Percentiles rank a stretch among this genome's conserved stretches.
phyloP scores from a whole-genome alignment of 768 basidiomycete genomes.

The Suillus alpinus region DNA sequence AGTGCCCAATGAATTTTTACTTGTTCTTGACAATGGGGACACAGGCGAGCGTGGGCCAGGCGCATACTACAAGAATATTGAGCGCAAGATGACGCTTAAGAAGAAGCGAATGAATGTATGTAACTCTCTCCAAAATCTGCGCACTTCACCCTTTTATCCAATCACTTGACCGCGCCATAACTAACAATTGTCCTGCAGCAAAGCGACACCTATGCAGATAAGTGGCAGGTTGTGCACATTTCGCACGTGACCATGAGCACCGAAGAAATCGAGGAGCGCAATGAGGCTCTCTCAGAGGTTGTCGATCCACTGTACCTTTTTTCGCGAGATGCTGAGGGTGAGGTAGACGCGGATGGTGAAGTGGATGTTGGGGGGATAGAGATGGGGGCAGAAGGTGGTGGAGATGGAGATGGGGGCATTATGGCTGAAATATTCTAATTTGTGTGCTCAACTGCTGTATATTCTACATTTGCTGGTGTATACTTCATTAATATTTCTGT shows the following conservation, averaged over 20 bases:
- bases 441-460: background rate
- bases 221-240: slow-evolving; percentile 79
- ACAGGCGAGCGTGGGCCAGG: slow-evolving; percentile 50
- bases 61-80: slow-evolving; percentile 88
- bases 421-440: slow-evolving; percentile 33
- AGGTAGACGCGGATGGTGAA: slow-evolving; percentile 69
- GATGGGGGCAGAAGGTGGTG: slow-evolving; percentile 51
- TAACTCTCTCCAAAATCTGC: slow-evolving; percentile 8
- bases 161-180: background rate
- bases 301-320: slow-evolving; percentile 62
- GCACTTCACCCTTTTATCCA: background rate
- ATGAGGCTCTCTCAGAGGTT: slow-evolving; percentile 76
- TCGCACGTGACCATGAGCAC: slow-evolving; percentile 67
- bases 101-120: slow-evolving; percentile 79
- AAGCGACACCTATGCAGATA: slow-evolving; percentile 72
- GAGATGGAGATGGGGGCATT: slow-evolving; percentile 19
- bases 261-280: slow-evolving; percentile 77
- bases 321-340: slow-evolving; percentile 41
- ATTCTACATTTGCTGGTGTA: background rate
- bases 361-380: slow-evolving; percentile 36
- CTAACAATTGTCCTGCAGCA: slow-evolving; percentile 36
- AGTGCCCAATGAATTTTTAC: slow-evolving; percentile 78
- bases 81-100: slow-evolving; percentile 84
- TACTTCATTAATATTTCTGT: background rate
- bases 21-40: slow-evolving; percentile 68